Evolutionary conservation across 2,329 filamentous ascomycete species (phyloP).

Genomic region (Nemania abortiva): DNA sequence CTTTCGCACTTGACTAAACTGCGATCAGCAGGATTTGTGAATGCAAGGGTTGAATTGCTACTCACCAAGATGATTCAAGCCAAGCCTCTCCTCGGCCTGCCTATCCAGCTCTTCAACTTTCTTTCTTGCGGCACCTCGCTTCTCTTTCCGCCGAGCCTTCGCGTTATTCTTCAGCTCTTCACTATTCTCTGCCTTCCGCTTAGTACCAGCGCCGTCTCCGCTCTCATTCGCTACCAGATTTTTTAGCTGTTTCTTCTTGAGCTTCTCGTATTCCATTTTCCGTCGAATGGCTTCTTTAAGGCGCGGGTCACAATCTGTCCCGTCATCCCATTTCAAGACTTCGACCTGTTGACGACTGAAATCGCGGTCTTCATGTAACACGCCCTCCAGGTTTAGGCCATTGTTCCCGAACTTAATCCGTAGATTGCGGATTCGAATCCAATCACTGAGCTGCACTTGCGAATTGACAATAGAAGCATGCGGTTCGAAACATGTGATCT

Average conservation of each 20-base stretch:
- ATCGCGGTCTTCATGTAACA: slow-evolving; percentile 71
- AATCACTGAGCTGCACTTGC: slow-evolving; percentile 68
- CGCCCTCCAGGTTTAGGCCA: slow-evolving; percentile 74
- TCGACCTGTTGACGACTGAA: slow-evolving; percentile 68
- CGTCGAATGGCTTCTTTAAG: slow-evolving; percentile 71
- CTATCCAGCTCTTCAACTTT: slow-evolving; percentile 48
- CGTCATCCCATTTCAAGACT: slow-evolving; percentile 58
- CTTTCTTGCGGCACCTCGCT: slow-evolving; percentile 44
- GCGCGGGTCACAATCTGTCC: slow-evolving; percentile 59
- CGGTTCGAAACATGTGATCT: slow-evolving; percentile 76
- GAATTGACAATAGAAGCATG: slow-evolving; percentile 71
- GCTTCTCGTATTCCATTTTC: slow-evolving; percentile 72
- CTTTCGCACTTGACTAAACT: slow-evolving; percentile 62
- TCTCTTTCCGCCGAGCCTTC: slow-evolving; percentile 48
- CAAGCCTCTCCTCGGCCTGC: slow-evolving; percentile 46
- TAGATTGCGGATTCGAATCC: slow-evolving; percentile 78
- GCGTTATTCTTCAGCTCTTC: slow-evolving; percentile 39
- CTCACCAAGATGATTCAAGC: slow-evolving; percentile 52
- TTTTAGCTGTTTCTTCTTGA: slow-evolving; percentile 46
- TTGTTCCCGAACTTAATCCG: slow-evolving; percentile 71
- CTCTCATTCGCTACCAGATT: slow-evolving; percentile 33
- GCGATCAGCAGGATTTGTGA: slow-evolving; percentile 38
- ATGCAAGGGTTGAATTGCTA: not conserved
- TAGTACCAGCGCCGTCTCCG: slow-evolving; percentile 29
- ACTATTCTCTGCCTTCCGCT: slow-evolving; percentile 41